These are phyloP conservation scores for Orobanche coerulescens DNA, from an alignment of 257 asterid species.

Conservation along the genomic window DNA sequence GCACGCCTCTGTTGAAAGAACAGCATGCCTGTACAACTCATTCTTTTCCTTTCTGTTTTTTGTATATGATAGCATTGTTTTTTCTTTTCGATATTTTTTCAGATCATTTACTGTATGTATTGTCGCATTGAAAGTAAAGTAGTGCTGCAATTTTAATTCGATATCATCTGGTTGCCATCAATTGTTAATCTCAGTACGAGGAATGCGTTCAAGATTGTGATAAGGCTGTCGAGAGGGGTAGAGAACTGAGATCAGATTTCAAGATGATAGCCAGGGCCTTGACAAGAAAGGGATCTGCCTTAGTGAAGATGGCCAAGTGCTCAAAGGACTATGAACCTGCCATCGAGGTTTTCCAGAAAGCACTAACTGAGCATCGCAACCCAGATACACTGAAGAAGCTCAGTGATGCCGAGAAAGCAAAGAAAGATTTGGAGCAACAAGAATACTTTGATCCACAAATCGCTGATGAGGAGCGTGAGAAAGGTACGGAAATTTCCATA, in stretches of 20 bases:
- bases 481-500: slow-evolving; percentile 36
- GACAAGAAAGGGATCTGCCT: slow-evolving; percentile 88
- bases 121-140: not conserved
- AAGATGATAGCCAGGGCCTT: slow-evolving; percentile 92
- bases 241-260: slow-evolving; percentile 79
- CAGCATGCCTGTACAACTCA: no score
- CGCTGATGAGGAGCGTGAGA: slow-evolving; percentile 97
- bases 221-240: slow-evolving; percentile 87
- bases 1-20: no score
- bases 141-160: not conserved
- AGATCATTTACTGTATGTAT: no score
- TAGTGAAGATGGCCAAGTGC: slow-evolving; percentile 65
- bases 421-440: slow-evolving; percentile 83
- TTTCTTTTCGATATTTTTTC: no score
- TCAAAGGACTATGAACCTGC: slow-evolving; percentile 80
- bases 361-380: slow-evolving; percentile 88
- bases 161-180: not conserved
- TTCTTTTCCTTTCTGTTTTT: no score
- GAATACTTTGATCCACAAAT: slow-evolving; percentile 75
- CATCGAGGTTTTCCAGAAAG: slow-evolving; percentile 84
- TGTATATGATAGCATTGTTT: no score
- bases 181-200: slow-evolving; percentile 39
- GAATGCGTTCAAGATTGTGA: slow-evolving; percentile 91
- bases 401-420: slow-evolving; percentile 90
- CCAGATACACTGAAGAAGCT: slow-evolving; percentile 87